Evolutionary conservation across 345 rosid species (phyloP).

Genomic region (Jatropha curcas): DNA sequence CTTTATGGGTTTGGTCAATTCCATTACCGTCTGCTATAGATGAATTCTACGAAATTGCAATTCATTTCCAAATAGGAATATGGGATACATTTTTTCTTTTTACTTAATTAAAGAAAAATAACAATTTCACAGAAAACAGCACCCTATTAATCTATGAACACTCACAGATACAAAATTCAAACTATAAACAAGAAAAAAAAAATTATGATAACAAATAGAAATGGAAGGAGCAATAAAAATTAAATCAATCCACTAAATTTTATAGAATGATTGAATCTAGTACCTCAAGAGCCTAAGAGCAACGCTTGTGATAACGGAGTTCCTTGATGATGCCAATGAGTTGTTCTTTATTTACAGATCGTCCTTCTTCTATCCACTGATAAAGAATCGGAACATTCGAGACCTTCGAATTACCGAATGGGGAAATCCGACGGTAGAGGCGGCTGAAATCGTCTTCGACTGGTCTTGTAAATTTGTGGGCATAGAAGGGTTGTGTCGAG

Average conservation of each 20-base stretch:
- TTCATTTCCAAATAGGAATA: no score
- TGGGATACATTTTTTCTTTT: no score
- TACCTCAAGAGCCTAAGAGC: constrained; percentile 49
- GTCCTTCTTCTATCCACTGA: constrained; percentile 43
- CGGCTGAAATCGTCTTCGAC: background rate
- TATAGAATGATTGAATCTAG: background rate
- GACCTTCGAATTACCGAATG: constrained; percentile 27
- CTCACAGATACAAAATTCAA: no score
- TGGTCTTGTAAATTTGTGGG: no score
- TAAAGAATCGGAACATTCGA: constrained; percentile 42
- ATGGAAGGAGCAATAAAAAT: background rate
- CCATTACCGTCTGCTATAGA: no score
- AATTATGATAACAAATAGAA: no score
- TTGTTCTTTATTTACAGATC: constrained; percentile 12
- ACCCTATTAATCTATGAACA: no score
- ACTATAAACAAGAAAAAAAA: no score
- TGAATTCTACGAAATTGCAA: no score
- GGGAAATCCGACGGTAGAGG: constrained; percentile 37
- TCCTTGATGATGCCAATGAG: constrained; percentile 24
- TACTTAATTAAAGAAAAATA: no score
- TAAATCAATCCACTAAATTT: background rate
- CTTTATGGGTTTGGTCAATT: no score
- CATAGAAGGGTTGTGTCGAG: background rate
- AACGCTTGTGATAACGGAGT: constrained; percentile 25
- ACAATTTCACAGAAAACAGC: no score